phyloP scores from a whole-genome alignment of 106 monocot genomes.

The Dendrobium chrysotoxum region DNA sequence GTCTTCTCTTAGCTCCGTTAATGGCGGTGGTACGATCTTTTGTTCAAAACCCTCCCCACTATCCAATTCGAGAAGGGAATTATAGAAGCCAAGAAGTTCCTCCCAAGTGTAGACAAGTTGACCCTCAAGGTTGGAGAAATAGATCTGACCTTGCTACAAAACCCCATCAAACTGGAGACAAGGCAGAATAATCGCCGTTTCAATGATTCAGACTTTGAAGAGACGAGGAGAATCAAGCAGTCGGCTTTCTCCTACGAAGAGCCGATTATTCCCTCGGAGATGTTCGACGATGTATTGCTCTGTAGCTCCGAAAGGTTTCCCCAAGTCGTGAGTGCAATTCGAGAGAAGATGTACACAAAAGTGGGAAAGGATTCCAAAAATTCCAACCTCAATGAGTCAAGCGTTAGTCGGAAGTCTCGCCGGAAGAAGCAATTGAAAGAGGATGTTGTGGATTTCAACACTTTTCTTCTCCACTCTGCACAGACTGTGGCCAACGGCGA shows the following conservation, averaged over 20 bases:
- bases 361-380: slow-evolving; percentile 6
- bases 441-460: slow-evolving; percentile 35
- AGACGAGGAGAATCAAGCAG: slow-evolving; percentile 35
- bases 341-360: slow-evolving; percentile 15
- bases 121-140: slow-evolving; percentile 9
- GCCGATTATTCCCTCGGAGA: slow-evolving; percentile 1
- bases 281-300: slow-evolving; percentile 32
- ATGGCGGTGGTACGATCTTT: not conserved
- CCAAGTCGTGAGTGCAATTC: slow-evolving; percentile 9
- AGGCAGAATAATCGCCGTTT: slow-evolving; percentile 21
- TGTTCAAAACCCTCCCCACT: slow-evolving; percentile 11
- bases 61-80: slow-evolving; percentile 34
- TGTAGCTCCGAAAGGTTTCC: slow-evolving; percentile 20
- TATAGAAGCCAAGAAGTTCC: slow-evolving; percentile 56
- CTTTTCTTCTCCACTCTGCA: slow-evolving; percentile 36
- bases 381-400: slow-evolving; percentile 2
- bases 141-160: not conserved
- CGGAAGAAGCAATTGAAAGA: slow-evolving; percentile 25
- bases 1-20: too few species aligned
- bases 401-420: not conserved
- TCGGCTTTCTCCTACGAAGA: slow-evolving; percentile 15
- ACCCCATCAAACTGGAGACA: not conserved
- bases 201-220: slow-evolving; percentile 29
- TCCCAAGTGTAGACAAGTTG: slow-evolving; percentile 32
- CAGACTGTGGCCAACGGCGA: slow-evolving; percentile 37